Base-by-base conservation (phyloP, 2,329 filamentous ascomycete species). In the Aspergillus udagawae region DNA sequence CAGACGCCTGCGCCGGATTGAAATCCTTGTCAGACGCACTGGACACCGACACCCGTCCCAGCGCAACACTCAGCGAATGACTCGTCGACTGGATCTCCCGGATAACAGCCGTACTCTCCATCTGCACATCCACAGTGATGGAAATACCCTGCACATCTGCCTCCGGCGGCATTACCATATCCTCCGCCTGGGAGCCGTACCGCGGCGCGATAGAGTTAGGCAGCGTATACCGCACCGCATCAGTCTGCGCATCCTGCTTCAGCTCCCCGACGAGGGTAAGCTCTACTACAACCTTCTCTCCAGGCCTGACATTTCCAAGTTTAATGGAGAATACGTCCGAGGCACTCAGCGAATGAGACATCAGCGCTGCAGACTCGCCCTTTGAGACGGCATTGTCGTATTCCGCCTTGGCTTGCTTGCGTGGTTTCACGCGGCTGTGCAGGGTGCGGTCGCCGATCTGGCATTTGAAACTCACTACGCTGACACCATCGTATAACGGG, bases 401-500 rank as follows among this genome's bases (percentile, higher is more conserved):
- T 0, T 80, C 82, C 7, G 80, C 70, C 54, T 80, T 83, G 1
- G 89, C 88, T 53, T 83, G 78, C 10, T 82, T 76, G 54, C 83
- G 85, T 64, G 89, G 84, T 67, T 89, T 86, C 45, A 91, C 87
- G 12, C 86, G 70, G 14, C 89, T 88, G 3, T 77, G 77, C 17
- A 83, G 77, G 12, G 69, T 64, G 21, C 84, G 82, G 32, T 79
- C 73, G 35, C 82, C 86, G 49, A 91, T 79, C 14, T 77, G 82
- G 72, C 87, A 91, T 4, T 78, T 82, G 61, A 91, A 92, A 3
- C 77, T 80, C 7, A 87, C 86, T 0, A 92, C 84, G 6, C 84
- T 87, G 17, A 89, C 85, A 9, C 88, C 88, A 66, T 90, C 86
- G 61, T 87, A 89, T 0, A 92, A 77, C 0, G 89, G 89, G 60